These are phyloP conservation scores for Boletus sp. DNA, from an alignment of 768 basidiomycete genomes.

Conservation along the genomic window DNA sequence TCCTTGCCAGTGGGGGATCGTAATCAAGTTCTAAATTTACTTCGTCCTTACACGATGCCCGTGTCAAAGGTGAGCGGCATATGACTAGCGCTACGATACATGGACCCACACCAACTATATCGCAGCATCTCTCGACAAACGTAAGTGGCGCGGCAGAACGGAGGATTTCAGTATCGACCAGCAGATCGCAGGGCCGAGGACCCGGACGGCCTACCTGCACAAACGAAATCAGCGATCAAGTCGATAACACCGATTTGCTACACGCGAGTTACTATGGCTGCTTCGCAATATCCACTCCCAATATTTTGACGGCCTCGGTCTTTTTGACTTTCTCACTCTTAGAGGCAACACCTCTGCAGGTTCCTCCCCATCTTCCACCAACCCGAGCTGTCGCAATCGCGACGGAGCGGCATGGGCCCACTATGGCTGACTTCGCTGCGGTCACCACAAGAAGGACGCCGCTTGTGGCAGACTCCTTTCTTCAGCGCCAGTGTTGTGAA, in stretches of 20 bases:
- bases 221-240: conserved; percentile 8
- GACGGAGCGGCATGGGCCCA: conserved; percentile 47
- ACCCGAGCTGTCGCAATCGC: conserved; percentile 45
- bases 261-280: conserved; percentile 20
- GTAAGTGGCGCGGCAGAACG: conserved; percentile 24
- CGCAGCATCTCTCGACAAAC: conserved; percentile 23
- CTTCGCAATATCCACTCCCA: conserved; percentile 31
- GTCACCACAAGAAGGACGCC: conserved; percentile 43
- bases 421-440: conserved; percentile 47
- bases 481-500: conserved; percentile 25
- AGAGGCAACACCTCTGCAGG: conserved; percentile 40
- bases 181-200: conserved; percentile 21
- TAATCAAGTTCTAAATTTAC: conserved; percentile 38
- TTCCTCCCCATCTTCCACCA: conserved; percentile 50
- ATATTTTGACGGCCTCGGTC: conserved; percentile 44
- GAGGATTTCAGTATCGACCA: conserved; percentile 18
- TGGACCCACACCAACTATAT: conserved; percentile 18
- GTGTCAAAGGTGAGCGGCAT: conserved; percentile 24
- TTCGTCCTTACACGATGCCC: conserved; percentile 39
- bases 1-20: conserved; percentile 37
- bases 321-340: conserved; percentile 52
- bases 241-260: conserved; percentile 7
- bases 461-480: conserved; percentile 46
- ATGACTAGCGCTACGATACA: conserved; percentile 9
- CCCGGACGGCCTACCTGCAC: conserved; percentile 5